Base-by-base conservation (phyloP, 345 rosid species). In the Citrus glauca region DNA sequence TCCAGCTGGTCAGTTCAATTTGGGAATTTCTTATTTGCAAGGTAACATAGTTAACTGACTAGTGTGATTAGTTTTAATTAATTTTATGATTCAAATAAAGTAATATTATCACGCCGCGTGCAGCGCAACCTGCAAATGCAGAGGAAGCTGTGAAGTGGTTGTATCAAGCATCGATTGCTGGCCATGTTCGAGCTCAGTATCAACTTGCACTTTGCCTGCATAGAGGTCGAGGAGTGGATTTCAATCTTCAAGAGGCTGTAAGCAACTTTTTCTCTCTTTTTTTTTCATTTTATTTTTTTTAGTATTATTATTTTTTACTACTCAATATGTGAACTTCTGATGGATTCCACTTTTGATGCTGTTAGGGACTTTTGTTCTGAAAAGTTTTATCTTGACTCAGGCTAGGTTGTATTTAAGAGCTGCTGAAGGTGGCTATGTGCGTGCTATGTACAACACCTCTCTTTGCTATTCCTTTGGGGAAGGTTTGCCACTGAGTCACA, bases 371-470 rank as follows among this genome's bases (percentile, higher is more conserved):
- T 75, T 72, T 66, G 48, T 57, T 56, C 64, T 66, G n/a, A 65
- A 22, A 3, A 2, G 16, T 38, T 74, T 57, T 56, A 28, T 38
- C 35, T 65, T 81, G 55, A 71, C 73, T 67, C 85, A 94, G 99
- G 91, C 90, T 70, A 85, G 71, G 81, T 96, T 92, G 97, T 94
- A 91, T 83, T 81, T 88, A 57, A 87, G 90, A 84, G 97, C 98
- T 33, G 99, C 98, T 28, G 88, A 85, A 74, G 97, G 97, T 35
- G 99, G 98, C 1, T 92, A 92, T 76, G 88, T 80, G 48, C 88
- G 97, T 62, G 99, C 99, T 2, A 96, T 94, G 99, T 94, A 96
- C 86, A 92, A 90, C 76, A 75, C 84, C 45, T 89, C 97, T 2
- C 88, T 91, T 22, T 92, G 99, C 82, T 91, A 91, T 63, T 88